Base-by-base conservation (phyloP, 805 yeast genomes). In the Lachancea thermotolerans region DNA sequence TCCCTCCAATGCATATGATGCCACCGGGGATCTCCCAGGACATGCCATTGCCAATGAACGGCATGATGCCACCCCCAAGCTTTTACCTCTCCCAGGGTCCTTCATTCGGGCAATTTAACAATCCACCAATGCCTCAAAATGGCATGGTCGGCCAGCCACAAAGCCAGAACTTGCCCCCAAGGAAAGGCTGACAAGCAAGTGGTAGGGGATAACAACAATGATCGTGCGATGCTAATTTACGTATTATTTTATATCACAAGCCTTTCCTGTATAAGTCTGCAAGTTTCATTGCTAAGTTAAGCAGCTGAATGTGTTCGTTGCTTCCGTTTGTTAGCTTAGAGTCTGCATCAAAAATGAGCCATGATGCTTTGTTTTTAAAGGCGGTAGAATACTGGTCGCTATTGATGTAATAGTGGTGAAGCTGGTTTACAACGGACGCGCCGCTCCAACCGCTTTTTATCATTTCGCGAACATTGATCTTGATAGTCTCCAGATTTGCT, bases 301-400 rank as follows among this genome's bases (percentile, higher is more conserved):
- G 71, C 17, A 93, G 57, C 55, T 86, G 95, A 27, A 91, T 68
- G 48, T 85, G 87, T 61, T 91, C 99, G 56, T 89, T 95, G 3
- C 95, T 78, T 12, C 99, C 99, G 58, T 81, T 87, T 44, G 81
- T 75, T 44, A 91, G 69, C 43, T 81, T 75, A 41, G 78, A 75
- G 62, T 91, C 98, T 0, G 87, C 74, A 36, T 80, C 83, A 55
- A 89, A 87, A 21, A 93, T 64, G 5, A 79, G 65, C 57, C 71
- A 65, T 0, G 96, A 75, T 10, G 88, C 75, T 37, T 65, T 56
- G 58, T 80, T 85, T 60, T 91, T 93, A 49, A 79, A 78, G 1
- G 56, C 52, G 1, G 82, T 69, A 4, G 69, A 57, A 28, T 75
- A 61, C 2, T 65, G 51, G 48, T 79, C 85, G 53, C 77, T 78